Evolutionary conservation across 306 rosid genomes (phyloP), one percentile per base, ranked within the genome.

Genomic region (Prunus padus): DNA sequence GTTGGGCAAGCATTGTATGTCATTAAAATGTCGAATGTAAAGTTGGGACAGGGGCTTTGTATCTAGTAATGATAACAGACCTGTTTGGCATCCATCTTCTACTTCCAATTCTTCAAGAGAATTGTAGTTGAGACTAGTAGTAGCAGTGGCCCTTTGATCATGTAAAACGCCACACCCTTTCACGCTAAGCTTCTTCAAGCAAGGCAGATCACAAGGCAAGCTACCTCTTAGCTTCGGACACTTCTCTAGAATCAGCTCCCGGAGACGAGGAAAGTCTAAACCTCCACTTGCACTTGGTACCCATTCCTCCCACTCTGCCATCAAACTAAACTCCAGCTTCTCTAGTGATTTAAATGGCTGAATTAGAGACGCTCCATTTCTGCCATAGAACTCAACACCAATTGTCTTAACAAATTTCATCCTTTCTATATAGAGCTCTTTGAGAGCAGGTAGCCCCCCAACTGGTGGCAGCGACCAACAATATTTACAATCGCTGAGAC

Each of bases 361-460:
- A 55, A 1, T 19, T 42, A 71, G 8, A n/a, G 3, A 54, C 54
- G 40, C 18, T 0, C 76, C 76, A 40, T 42, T 14, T 0, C 49
- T 12, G 3, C 44, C 5, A 15, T 71, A 71, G 16, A 71, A 71
- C 44, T 71, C 75, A 71, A 1, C 20, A 71, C 65, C 52, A 19
- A 71, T 71, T 0, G 3, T 71, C 22, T 0, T 20, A 7, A 71
- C 52, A 60, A 15, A 12, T 11, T 37, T 2, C 59, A 71, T 19
- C 0, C 4, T 8, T 0, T 0, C 1, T 3, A 78, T 45, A 23
- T 16, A 3, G 4, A 78, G 63, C 42, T 26, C 2, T 31, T 65
- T 78, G 14, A 82, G 77, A 13, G 61, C n/a, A 0, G 71, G 80
- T 63, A 82, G 49, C 57, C 5, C 45, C 0, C 74, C 82, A 54